A percentile compares a stretch with the other conserved stretches of the same genome.
These are phyloP conservation scores for Nemania sp. DNA, from an alignment of 2,329 filamentous ascomycete genomes.

Conservation along the genomic window DNA sequence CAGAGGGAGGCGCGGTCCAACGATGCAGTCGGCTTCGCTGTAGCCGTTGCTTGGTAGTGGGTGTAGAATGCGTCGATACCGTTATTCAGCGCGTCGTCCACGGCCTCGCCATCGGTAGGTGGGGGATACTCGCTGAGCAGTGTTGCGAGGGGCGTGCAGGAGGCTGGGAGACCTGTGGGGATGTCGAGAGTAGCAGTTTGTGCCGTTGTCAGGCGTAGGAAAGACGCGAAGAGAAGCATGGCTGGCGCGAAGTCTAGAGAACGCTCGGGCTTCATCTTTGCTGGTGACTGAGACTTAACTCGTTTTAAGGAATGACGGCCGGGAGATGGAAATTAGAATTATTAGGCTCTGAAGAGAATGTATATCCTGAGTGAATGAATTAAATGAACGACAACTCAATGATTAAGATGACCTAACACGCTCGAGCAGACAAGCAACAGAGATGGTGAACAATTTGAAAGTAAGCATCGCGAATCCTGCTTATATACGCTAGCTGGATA, in stretches of 20 bases:
- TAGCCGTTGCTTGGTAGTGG: neutral
- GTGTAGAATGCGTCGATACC: neutral
- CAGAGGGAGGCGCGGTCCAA: neutral
- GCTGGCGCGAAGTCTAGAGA: neutral
- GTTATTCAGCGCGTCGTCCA: slow-evolving; percentile 16
- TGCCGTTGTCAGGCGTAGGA: neutral
- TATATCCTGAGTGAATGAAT: neutral
- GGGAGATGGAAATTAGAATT: neutral
- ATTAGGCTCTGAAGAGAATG: neutral
- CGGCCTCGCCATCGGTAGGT: neutral
- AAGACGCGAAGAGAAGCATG: slow-evolving; percentile 4
- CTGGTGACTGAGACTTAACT: neutral
- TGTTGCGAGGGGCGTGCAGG: slow-evolving; percentile 22
- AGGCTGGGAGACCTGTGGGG: slow-evolving; percentile 7
- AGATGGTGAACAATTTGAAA: no score
- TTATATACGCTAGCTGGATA: no score
- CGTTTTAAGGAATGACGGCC: neutral
- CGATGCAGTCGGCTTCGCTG: neutral
- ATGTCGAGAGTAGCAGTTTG: slow-evolving; percentile 1
- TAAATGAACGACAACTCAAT: slow-evolving; percentile 10
- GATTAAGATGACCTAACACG: neutral
- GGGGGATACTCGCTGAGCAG: slow-evolving; percentile 21
- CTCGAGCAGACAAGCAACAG: neutral
- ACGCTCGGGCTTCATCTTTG: slow-evolving; percentile 3
- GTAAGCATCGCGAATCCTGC: no score